phyloP scores from a whole-genome alignment of 192 early-diverging fungal species.

The Rhizophagus clarus region DNA sequence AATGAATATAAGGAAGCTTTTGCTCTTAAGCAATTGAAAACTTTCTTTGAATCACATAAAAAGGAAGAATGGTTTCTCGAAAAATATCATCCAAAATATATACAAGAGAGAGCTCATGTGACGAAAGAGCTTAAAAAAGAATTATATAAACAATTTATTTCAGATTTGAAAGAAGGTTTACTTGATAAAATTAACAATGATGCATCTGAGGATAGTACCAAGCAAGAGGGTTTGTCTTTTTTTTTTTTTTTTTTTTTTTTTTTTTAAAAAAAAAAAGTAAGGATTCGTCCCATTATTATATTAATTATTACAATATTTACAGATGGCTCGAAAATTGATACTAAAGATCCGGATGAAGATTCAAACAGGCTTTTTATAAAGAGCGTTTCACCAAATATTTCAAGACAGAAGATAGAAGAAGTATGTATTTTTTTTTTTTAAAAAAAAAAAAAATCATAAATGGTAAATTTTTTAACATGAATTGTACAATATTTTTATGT shows the following conservation, averaged over 20 bases:
- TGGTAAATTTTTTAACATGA: too few species aligned
- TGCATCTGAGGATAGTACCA: constrained; percentile 37
- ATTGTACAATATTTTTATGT: background rate
- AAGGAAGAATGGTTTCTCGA: constrained; percentile 91
- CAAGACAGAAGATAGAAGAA: constrained; percentile 63
- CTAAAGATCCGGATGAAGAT: constrained; percentile 37
- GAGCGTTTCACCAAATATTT: constrained; percentile 71
- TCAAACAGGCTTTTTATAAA: constrained; percentile 75
- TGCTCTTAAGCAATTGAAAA: constrained; percentile 62
- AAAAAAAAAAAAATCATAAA: too few species aligned
- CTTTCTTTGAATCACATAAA: constrained; percentile 78
- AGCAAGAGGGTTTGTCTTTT: constrained; percentile 26
- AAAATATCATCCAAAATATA: constrained; percentile 85
- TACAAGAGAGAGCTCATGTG: constrained; percentile 52
- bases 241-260: background rate
- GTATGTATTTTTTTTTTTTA: constrained; percentile 44
- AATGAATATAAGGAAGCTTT: constrained; percentile 84
- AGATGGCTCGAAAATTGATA: constrained; percentile 24
- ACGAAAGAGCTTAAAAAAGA: constrained; percentile 57
- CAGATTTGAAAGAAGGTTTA: constrained; percentile 70
- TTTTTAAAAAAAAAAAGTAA: too few species aligned
- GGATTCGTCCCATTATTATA: background rate
- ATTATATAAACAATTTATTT: constrained; percentile 60
- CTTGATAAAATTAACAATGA: constrained; percentile 58
- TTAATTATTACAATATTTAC: background rate